These are phyloP conservation scores for Stephania yunnanensis DNA, from an alignment of 164 flowering plant species.

Conservation along the genomic window DNA sequence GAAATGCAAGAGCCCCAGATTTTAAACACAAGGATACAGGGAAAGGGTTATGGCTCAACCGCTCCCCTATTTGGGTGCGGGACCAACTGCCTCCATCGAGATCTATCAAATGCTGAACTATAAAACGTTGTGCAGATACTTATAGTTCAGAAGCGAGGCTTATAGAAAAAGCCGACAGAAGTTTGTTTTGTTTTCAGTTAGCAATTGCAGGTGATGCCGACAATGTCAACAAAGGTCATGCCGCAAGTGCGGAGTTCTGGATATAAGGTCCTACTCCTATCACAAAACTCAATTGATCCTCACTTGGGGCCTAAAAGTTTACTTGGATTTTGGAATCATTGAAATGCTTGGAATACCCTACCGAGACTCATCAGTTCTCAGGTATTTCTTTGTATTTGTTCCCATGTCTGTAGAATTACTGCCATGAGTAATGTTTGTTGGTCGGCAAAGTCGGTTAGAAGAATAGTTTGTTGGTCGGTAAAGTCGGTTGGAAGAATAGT, in stretches of 20 bases:
- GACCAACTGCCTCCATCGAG: slow-evolving; percentile 39
- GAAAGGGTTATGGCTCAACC: slow-evolving; percentile 42
- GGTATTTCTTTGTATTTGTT: background rate
- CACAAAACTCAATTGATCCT: background rate
- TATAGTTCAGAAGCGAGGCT: background rate
- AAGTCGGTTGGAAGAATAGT: too few species aligned
- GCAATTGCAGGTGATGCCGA: background rate
- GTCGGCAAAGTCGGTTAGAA: background rate
- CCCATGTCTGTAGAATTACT: background rate
- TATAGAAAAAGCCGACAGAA: background rate
- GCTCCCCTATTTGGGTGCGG: slow-evolving; percentile 46
- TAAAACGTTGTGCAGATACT: background rate
- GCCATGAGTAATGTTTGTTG: background rate
- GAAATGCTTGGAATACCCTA: background rate
- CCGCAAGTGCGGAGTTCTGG: background rate
- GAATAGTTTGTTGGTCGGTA: background rate
- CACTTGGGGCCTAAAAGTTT: background rate
- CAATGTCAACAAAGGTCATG: background rate
- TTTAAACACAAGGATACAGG: slow-evolving; percentile 62
- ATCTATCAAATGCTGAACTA: slow-evolving; percentile 9
- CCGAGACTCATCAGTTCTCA: background rate
- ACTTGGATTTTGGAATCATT: background rate
- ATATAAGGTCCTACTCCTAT: background rate
- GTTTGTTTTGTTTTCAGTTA: background rate
- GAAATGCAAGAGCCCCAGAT: slow-evolving; percentile 37